phyloP scores from a whole-genome alignment of 2,329 filamentous ascomycete genomes.

The Pseudocercospora crystallina region DNA sequence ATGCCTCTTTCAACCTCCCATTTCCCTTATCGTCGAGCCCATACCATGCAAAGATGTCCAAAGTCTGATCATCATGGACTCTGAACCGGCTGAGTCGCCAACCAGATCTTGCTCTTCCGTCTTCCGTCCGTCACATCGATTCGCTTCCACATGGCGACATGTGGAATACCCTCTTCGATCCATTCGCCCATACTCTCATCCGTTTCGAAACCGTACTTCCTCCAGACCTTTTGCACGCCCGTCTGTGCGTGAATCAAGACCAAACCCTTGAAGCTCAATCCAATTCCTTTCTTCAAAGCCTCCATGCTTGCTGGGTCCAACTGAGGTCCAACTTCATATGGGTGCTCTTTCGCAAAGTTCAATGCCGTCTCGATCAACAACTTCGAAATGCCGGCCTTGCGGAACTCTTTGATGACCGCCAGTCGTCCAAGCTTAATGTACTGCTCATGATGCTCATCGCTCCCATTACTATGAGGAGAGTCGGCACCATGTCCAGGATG shows the following conservation, averaged over 20 bases:
- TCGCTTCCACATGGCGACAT: constrained; percentile 78
- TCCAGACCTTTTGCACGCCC: constrained; percentile 64
- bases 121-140: constrained; percentile 36
- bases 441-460: constrained; percentile 61
- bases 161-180: constrained; percentile 80
- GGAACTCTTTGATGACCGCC: constrained; percentile 58
- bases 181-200: constrained; percentile 75
- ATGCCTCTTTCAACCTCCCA: constrained; percentile 48
- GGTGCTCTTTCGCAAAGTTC: constrained; percentile 65
- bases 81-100: constrained; percentile 12
- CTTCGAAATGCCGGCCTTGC: constrained; percentile 58
- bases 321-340: constrained; percentile 45
- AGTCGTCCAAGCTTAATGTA: constrained; percentile 82
- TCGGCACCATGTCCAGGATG: constrained; percentile 28
- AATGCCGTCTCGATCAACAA: constrained; percentile 67
- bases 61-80: constrained; percentile 7
- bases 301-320: constrained; percentile 33
- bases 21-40: constrained; percentile 39
- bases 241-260: constrained; percentile 79
- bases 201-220: constrained; percentile 67
- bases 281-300: constrained; percentile 34
- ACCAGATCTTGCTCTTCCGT: constrained; percentile 28
- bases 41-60: constrained; percentile 13
- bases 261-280: constrained; percentile 67
- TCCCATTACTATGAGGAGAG: constrained; percentile 18